These are phyloP conservation scores for Amaranthus hypochondriacus DNA, from an alignment of 148 eudicot species.

Conservation along the genomic window DNA sequence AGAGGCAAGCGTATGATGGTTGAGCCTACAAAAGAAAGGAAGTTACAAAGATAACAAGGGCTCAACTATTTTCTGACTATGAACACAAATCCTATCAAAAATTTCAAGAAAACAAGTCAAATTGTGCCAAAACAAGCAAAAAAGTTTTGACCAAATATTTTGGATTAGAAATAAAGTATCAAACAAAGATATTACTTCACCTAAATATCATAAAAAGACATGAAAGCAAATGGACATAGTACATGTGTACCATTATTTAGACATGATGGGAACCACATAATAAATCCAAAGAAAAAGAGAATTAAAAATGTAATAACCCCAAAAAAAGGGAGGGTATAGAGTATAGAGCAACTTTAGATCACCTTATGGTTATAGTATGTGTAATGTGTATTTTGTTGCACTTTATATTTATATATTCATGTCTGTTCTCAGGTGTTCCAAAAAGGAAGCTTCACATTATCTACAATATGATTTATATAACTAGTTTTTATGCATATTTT, in stretches of 20 bases:
- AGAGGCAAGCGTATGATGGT: neutral
- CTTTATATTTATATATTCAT: neutral
- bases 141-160: neutral
- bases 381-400: no score
- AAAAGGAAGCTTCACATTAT: neutral
- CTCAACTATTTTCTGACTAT: constrained; percentile 21
- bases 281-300: neutral
- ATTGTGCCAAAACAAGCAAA: neutral
- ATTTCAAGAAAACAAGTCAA: neutral
- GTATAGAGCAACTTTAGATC: constrained; percentile 20
- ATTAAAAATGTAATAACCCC: neutral
- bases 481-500: no score
- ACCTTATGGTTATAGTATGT: neutral
- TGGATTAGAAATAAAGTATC: neutral
- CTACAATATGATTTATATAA: no score
- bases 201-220: neutral
- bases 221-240: neutral
- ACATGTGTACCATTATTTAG: constrained; percentile 23
- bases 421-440: neutral
- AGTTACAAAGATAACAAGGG: neutral
- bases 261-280: constrained; percentile 4
- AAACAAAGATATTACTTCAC: neutral
- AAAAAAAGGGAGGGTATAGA: neutral
- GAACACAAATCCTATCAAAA: neutral
- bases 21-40: neutral